Conservation (phyloP, 192 early-diverging fungal species). For the Powellomyces hirtus region DNA sequence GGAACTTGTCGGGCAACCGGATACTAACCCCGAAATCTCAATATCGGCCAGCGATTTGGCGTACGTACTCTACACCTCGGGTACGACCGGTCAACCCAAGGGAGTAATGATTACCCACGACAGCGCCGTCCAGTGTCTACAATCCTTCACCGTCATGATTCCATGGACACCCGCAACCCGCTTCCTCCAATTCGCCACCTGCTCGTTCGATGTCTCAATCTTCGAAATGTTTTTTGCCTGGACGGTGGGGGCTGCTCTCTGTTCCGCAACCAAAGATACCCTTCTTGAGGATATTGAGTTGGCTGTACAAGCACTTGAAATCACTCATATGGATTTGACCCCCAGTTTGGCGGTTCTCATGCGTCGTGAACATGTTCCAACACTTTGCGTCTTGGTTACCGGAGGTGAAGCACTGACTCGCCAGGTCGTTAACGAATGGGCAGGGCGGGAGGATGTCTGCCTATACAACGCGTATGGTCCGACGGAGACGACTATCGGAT, state of each 20-base stretch:
- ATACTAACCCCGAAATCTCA: too few relatives aligned
- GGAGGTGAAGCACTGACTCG: slow-evolving; percentile 7
- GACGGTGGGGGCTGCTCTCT: slow-evolving; percentile 10
- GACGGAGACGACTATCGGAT: slow-evolving; percentile 32
- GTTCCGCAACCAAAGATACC: neutral
- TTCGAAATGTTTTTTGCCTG: slow-evolving; percentile 28
- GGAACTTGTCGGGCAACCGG: too few relatives aligned
- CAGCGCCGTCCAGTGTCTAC: neutral
- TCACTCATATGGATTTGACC: slow-evolving; percentile 5
- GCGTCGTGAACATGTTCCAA: neutral
- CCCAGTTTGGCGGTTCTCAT: neutral
- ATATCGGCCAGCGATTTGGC: slow-evolving; percentile 35
- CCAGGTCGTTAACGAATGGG: slow-evolving; percentile 13
- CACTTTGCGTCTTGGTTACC: neutral
- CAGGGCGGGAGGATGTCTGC: neutral
- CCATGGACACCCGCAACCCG: neutral
- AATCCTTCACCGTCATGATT: neutral
- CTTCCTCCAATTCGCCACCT: slow-evolving; percentile 19
- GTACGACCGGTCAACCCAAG: slow-evolving; percentile 43
- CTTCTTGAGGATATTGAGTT: neutral
- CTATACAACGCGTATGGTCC: slow-evolving; percentile 28
- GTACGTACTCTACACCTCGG: slow-evolving; percentile 43
- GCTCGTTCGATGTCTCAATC: slow-evolving; percentile 27
- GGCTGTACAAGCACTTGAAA: neutral
- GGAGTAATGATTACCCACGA: slow-evolving; percentile 23